A percentile compares a stretch with the other conserved stretches of the same genome.
Conservation (phyloP, 2,329 filamentous ascomycete genomes). For the Curvularia verruculosa region DNA sequence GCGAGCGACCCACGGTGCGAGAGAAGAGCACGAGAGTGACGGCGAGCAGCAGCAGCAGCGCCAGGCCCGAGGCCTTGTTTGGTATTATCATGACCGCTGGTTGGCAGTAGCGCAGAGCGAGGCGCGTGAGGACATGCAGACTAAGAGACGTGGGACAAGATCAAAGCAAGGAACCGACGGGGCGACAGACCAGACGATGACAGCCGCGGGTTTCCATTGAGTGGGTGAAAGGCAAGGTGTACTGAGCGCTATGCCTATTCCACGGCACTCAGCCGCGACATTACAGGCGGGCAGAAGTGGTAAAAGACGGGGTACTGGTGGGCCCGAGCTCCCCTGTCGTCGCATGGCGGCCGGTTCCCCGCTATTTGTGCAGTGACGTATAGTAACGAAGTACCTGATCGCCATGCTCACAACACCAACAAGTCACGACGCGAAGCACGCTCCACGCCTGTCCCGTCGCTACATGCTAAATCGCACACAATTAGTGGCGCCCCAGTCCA, state of each 20-base stretch:
- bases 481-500: constrained; percentile 22
- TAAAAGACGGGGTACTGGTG: constrained; percentile 7
- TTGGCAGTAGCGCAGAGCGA: constrained; percentile 4
- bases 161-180: constrained; percentile 7
- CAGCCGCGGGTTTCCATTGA: neutral
- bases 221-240: constrained; percentile 8
- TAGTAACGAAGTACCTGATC: no score
- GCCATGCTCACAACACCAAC: neutral
- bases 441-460: neutral
- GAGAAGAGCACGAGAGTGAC: constrained; percentile 26
- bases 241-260: constrained; percentile 15
- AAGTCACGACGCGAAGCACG: neutral
- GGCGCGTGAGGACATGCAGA: constrained; percentile 3
- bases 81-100: constrained; percentile 29
- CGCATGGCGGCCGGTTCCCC: constrained; percentile 9
- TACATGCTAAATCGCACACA: neutral
- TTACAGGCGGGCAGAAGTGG: neutral
- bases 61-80: constrained; percentile 27
- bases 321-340: constrained; percentile 10
- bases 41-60: constrained; percentile 19
- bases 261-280: constrained; percentile 9
- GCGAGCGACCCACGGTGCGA: constrained; percentile 25
- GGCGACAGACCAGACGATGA: neutral
- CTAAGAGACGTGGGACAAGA: constrained; percentile 2
- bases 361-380: constrained; percentile 23